These are phyloP conservation scores for Tricladium varicosporioides DNA, from an alignment of 2,329 filamentous ascomycete genomes.

Conservation along the genomic window DNA sequence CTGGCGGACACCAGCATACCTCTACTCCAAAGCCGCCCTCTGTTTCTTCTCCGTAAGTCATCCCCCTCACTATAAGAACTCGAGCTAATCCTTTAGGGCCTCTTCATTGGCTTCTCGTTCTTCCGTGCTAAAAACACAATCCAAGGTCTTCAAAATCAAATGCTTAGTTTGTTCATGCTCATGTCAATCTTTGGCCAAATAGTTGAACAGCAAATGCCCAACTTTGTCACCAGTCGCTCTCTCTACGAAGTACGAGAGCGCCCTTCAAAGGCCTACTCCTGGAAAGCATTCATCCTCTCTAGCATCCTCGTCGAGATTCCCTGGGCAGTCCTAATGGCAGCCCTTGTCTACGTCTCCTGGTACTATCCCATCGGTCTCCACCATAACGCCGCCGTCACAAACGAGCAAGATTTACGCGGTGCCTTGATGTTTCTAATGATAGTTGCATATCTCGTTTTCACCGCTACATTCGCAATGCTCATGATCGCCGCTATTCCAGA, in stretches of 20 bases:
- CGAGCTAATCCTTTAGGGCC: slow-evolving; percentile 34
- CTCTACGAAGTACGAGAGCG: slow-evolving; percentile 70
- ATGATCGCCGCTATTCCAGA: slow-evolving; percentile 75
- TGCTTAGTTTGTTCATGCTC: slow-evolving; percentile 77
- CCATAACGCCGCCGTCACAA: slow-evolving; percentile 60
- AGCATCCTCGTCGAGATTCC: slow-evolving; percentile 79
- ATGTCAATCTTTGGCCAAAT: slow-evolving; percentile 61
- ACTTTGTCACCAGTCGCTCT: slow-evolving; percentile 49
- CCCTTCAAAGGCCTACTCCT: slow-evolving; percentile 75
- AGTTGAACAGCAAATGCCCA: slow-evolving; percentile 73
- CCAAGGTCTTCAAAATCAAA: slow-evolving; percentile 64
- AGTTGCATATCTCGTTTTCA: slow-evolving; percentile 72
- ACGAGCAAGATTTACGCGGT: slow-evolving; percentile 63
- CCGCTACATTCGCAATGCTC: slow-evolving; percentile 75
- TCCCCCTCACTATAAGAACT: background rate
- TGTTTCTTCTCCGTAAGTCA: background rate
- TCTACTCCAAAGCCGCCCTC: slow-evolving; percentile 18
- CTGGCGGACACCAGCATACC: slow-evolving; percentile 63
- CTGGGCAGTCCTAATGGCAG: slow-evolving; percentile 70
- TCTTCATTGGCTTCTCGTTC: slow-evolving; percentile 68
- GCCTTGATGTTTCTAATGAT: slow-evolving; percentile 76
- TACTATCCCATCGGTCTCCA: slow-evolving; percentile 83
- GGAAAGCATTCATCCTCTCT: slow-evolving; percentile 62
- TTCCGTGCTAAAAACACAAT: slow-evolving; percentile 55
- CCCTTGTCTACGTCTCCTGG: slow-evolving; percentile 73